Conservation (phyloP, 495 filamentous ascomycete genomes). For the Entonaema liquescens region DNA sequence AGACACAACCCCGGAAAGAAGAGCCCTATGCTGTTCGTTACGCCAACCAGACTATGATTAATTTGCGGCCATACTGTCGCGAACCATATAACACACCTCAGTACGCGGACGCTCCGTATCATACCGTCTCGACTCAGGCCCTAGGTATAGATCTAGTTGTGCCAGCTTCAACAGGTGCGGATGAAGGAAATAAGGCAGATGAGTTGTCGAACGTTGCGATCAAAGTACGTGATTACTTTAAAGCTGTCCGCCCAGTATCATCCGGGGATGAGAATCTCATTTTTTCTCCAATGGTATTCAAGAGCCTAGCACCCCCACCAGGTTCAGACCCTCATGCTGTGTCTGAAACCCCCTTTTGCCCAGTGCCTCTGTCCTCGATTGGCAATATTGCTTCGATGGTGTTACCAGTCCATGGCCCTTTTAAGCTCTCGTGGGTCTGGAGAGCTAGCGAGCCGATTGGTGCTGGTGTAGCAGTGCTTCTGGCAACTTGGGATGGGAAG, state of each 20-base stretch:
- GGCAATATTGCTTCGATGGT: slow-evolving; percentile 28
- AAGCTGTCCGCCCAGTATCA: slow-evolving; percentile 17
- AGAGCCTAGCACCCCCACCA: slow-evolving; percentile 12
- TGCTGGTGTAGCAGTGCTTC: slow-evolving; percentile 25
- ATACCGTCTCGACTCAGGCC: slow-evolving; percentile 41
- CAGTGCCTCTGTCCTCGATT: slow-evolving; percentile 30
- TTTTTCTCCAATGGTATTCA: slow-evolving; percentile 24
- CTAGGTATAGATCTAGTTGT: slow-evolving; percentile 34
- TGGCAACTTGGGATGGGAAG: slow-evolving; percentile 31
- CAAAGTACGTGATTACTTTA: slow-evolving; percentile 28
- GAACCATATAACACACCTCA: slow-evolving; percentile 40
- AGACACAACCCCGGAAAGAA: slow-evolving; percentile 28
- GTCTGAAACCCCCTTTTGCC: slow-evolving; percentile 25
- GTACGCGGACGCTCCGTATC: slow-evolving; percentile 46
- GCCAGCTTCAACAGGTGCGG: background rate
- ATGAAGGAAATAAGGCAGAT: background rate
- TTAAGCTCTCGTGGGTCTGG: slow-evolving; percentile 22
- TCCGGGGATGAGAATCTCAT: slow-evolving; percentile 17
- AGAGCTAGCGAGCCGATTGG: slow-evolving; percentile 30
- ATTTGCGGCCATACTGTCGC: slow-evolving; percentile 41
- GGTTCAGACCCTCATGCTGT: slow-evolving; percentile 22
- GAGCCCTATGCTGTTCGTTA: slow-evolving; percentile 37
- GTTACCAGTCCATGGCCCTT: slow-evolving; percentile 2
- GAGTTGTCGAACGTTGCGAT: slow-evolving; percentile 6
- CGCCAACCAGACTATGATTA: slow-evolving; percentile 47